Evolutionary conservation across 192 early-diverging fungal genomes (phyloP).

Genomic region (Coemansia erecta): DNA sequence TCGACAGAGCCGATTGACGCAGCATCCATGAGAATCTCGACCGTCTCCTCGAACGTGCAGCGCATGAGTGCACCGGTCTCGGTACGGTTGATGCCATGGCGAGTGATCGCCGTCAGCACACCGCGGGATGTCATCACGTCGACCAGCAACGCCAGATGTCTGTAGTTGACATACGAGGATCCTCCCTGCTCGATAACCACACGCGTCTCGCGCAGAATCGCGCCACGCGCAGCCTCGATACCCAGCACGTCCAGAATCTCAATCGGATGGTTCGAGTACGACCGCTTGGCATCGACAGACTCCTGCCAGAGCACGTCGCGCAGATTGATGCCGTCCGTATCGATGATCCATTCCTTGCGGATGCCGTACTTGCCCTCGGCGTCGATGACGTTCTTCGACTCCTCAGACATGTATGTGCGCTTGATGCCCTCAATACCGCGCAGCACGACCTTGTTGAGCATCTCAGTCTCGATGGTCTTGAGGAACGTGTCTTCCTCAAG

Average conservation of each 20-base stretch:
- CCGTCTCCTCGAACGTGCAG: constrained; percentile 98
- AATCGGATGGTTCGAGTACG: constrained; percentile 88
- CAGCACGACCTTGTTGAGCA: constrained; percentile 83
- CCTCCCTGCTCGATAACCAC: constrained; percentile 87
- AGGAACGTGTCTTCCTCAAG: constrained; percentile 88
- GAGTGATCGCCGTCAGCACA: constrained; percentile 92
- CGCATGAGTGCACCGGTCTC: constrained; percentile 93
- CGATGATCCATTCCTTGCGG: constrained; percentile 74
- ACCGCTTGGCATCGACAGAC: constrained; percentile 76
- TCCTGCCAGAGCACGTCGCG: constrained; percentile 80
- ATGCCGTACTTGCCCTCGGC: constrained; percentile 63
- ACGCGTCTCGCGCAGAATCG: constrained; percentile 85
- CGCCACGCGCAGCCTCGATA: constrained; percentile 93
- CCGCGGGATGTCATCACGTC: constrained; percentile 97
- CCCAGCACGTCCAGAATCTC: constrained; percentile 92
- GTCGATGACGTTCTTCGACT: constrained; percentile 40
- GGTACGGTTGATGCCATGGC: constrained; percentile 96
- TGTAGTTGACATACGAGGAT: constrained; percentile 97
- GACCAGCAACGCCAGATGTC: constrained; percentile 91
- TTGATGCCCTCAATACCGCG: constrained; percentile 84
- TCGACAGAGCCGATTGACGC: constrained; percentile 88
- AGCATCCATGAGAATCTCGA: constrained; percentile 96
- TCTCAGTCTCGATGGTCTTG: constrained; percentile 77
- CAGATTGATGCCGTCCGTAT: constrained; percentile 93
- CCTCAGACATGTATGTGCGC: constrained; percentile 66